Conservation (phyloP, 129 eudicot genomes). For the Helichrysum umbraculigerum region DNA sequence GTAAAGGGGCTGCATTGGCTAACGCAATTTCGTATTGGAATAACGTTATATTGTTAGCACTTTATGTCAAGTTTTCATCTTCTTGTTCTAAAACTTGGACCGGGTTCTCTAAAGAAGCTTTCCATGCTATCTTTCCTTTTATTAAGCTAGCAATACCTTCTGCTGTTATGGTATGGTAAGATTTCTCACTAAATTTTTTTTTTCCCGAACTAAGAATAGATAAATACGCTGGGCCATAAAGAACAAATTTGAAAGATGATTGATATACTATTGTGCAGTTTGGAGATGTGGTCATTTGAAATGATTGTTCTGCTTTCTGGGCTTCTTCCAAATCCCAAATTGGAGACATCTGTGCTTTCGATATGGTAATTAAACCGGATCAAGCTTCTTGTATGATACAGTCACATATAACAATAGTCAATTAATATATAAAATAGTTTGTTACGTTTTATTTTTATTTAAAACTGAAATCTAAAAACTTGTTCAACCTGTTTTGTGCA, state of each 20-base stretch:
- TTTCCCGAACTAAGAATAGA: neutral
- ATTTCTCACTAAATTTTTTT: neutral
- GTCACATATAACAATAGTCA: neutral
- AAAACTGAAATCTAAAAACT: neutral
- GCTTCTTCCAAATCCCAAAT: constrained; percentile 76
- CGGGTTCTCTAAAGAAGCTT: constrained; percentile 64
- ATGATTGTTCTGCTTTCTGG: constrained; percentile 93
- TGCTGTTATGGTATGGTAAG: constrained; percentile 83
- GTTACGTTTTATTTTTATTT: neutral
- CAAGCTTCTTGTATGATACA: neutral
- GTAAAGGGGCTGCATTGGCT: constrained; percentile 77
- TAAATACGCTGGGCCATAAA: neutral
- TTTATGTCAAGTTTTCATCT: constrained; percentile 65
- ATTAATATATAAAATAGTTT: neutral
- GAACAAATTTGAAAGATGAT: neutral
- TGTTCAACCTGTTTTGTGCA: constrained; percentile 18
- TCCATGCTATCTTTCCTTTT: constrained; percentile 43
- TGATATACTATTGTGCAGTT: constrained; percentile 44
- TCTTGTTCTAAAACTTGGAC: constrained; percentile 73
- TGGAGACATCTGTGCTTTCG: constrained; percentile 92
- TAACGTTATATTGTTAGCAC: constrained; percentile 49
- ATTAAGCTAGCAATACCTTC: constrained; percentile 78
- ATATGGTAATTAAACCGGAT: constrained; percentile 39
- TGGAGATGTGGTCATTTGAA: constrained; percentile 95
- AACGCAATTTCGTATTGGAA: constrained; percentile 68